phyloP scores from a whole-genome alignment of 1,139 yeast genomes.

The Taphrina pruni region DNA sequence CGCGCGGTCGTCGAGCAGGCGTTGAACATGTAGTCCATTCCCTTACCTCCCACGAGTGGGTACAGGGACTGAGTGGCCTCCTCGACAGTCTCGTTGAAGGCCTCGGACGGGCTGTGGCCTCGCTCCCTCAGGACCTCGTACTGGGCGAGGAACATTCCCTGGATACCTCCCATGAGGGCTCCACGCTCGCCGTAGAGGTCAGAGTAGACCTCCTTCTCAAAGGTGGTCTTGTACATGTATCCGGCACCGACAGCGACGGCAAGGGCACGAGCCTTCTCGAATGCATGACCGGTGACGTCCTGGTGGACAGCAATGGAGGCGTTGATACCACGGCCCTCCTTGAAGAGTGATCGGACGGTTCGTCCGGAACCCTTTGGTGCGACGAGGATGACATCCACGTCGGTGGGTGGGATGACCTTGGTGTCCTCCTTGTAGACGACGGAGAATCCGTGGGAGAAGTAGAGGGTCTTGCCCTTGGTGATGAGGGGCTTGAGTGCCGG shows the following conservation, averaged over 20 bases:
- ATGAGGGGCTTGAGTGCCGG: slow-evolving; percentile 79
- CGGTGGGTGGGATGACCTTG: slow-evolving; percentile 90
- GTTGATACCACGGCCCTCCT: slow-evolving; percentile 99
- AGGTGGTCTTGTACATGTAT: slow-evolving; percentile 99
- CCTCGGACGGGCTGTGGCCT: slow-evolving; percentile 99
- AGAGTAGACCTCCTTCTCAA: slow-evolving; percentile 98
- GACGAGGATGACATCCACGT: slow-evolving; percentile 95
- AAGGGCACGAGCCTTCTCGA: slow-evolving; percentile 97
- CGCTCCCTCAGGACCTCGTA: slow-evolving; percentile 99
- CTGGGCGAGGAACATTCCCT: slow-evolving; percentile 99
- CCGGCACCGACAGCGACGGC: slow-evolving; percentile 99
- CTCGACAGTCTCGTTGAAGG: slow-evolving; percentile 99
- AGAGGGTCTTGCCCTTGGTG: slow-evolving; percentile 93
- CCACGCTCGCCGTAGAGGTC: slow-evolving; percentile 99
- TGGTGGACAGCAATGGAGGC: slow-evolving; percentile 93
- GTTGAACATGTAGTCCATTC: slow-evolving; percentile 99
- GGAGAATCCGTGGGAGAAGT: slow-evolving; percentile 99
- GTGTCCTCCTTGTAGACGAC: slow-evolving; percentile 98
- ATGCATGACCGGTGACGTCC: slow-evolving; percentile 98
- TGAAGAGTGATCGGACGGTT: slow-evolving; percentile 98
- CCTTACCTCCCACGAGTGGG: slow-evolving; percentile 98
- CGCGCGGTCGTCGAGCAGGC: slow-evolving; percentile 99
- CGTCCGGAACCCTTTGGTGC: slow-evolving; percentile 99
- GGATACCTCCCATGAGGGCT: slow-evolving; percentile 99
- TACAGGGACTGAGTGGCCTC: slow-evolving; percentile 99